Evolutionary conservation across 306 rosid genomes (phyloP), one percentile per base, ranked within the genome.

Genomic region (Citrullus mucosospermus): DNA sequence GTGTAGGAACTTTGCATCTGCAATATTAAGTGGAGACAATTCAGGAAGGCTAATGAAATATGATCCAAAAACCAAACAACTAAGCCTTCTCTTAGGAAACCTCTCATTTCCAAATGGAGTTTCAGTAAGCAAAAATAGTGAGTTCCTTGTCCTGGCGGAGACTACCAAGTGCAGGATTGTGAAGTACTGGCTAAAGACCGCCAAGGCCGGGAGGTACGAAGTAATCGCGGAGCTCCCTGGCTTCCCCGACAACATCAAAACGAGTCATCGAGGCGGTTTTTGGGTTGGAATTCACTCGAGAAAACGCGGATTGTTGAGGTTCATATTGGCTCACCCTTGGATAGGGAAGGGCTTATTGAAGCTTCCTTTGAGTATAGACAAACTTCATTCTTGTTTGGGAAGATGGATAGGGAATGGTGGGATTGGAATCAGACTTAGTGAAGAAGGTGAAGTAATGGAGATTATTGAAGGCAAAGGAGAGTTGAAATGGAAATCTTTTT

Each of bases 81-180:
- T 87, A 2, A 84, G 65, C 0, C 76, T 89, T 63, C 56, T 93
- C 76, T 74, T 89, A 39, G 82, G 50, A 46, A 87, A 89, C 43
- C 88, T 93, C 18, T 81, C 90, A 10, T 91, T 88, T 80, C 86
- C 96, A 77, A 93, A 93, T 79, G 98, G 98, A n/a, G 90, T 89
- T 22, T 88, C 86, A 28, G 14, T 91, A 5, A 85, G 94, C 82
- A 74, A 87, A 82, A 76, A 82, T 7, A 68, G 90, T 14, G 81
- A 88, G 54, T 93, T 80, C 63, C 82, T 93, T 32, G 84, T 93
- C 32, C 36, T 93, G 17, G 85, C 81, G 25, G 96, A 91, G 83
- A 91, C 95, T 51, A 81, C 82, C 6, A 79, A 74, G 7, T 86
- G 93, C 76, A 87, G 93, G 80, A 61, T 91, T 59, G 71, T 88